Conservation (phyloP, 371 early-diverging fungal species). For the Scutellospora calospora region DNA sequence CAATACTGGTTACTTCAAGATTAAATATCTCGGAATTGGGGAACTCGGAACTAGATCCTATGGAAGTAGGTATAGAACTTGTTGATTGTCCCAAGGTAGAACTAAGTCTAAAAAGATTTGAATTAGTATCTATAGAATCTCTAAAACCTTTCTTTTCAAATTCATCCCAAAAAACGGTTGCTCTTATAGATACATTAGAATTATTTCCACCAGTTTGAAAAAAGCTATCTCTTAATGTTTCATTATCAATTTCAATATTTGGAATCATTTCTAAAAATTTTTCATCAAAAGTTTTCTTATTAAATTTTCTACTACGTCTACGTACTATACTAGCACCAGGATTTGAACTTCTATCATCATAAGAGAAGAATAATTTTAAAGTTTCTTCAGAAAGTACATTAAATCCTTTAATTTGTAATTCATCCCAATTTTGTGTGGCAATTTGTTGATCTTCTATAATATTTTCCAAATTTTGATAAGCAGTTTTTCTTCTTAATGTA, state of each 20-base stretch:
- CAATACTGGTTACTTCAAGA: background rate
- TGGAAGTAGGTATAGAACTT: background rate
- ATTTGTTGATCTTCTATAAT: conserved; percentile 20
- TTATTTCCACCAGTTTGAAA: background rate
- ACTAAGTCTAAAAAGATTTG: conserved; percentile 6
- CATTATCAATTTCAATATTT: background rate
- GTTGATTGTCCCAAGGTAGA: background rate
- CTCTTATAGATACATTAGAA: background rate
- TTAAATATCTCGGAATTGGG: background rate
- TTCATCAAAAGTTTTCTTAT: background rate
- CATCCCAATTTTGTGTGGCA: conserved; percentile 26
- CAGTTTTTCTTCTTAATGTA: background rate
- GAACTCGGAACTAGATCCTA: background rate
- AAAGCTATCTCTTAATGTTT: background rate
- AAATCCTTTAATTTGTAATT: conserved; percentile 29
- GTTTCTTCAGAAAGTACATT: conserved; percentile 23
- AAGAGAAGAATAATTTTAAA: conserved; percentile 36
- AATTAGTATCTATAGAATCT: conserved; percentile 3
- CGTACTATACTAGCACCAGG: background rate
- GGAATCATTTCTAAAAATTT: background rate
- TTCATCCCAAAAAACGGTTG: background rate
- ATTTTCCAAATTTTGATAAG: background rate
- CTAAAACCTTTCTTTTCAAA: conserved; percentile 3
- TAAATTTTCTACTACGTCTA: background rate
- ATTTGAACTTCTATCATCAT: conserved; percentile 29